Base-by-base conservation (phyloP, 2,329 filamentous ascomycete species). In the Trichoderma sp. region DNA sequence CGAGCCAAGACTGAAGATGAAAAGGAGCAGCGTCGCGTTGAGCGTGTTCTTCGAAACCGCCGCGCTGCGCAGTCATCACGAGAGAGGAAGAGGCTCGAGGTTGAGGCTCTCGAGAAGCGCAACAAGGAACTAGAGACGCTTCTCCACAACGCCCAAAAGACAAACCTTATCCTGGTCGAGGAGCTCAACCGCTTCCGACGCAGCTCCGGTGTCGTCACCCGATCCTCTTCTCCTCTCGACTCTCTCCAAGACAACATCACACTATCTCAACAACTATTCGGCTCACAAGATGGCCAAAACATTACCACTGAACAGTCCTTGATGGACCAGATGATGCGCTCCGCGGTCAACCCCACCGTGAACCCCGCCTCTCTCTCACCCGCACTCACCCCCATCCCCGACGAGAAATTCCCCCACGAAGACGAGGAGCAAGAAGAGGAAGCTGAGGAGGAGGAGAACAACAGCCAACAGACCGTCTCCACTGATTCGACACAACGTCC, bases 401-500 rank as follows among this genome's bases (percentile, higher is more conserved):
- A 76, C 56, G 79, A 84, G 76, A 77, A 83, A 59, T 29, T 35
- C 24, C n/a, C 71, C 16, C 24, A 76, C 1, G 69, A 56, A 65
- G 69, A 73, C 1, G 60, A 63, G 2, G 69, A 35, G 41, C 53
- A 65, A 53, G 38, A 60, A 65, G 29, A 63, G 6, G 60, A 35
- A 38, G 75, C 75, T 41, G 77, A 78, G 69, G 45, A 50, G 21
- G 41, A 18, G 21, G 29, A 18, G 35, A 76, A 78, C 74, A 41
- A 77, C 75, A 77, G 65, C 64, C 79, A 83, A 80, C 77, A 78
- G 77, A 80, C 79, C 69, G 81, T 85, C 87, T 90, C 93, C 87
- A 90, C 94, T 91, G 94, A 97, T 90, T 88, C 91, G 97, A 97
- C 95, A 98, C 97, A 98, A 98, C 95, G 97, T 98, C 95, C 97